Evolutionary conservation across 305 asterid genomes (phyloP), one percentile per base, ranked within the genome.

Genomic region (Fraxinus sp.): DNA sequence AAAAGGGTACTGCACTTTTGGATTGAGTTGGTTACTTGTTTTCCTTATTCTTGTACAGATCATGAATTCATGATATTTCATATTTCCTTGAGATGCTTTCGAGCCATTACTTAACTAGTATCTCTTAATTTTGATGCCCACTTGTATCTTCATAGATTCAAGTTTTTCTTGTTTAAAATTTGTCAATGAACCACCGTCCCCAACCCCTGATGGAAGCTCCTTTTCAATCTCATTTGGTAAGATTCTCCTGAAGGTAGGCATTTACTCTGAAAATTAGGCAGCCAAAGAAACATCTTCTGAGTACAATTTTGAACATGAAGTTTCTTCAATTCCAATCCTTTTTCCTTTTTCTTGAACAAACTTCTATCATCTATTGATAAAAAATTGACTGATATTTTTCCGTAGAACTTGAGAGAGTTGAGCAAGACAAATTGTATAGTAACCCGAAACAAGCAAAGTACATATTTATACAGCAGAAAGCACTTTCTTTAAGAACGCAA

Each of bases 391-490:
- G 36, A 4, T 49, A 10, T 37, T 36, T 20, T 5, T 0, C 10
- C 35, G 2, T 33, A 75, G 43, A 77, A 33, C 55, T 78, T 18
- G 80, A 18, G 28, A 80, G 33, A n/a, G 14, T 22, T 16, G 66
- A 81, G 37, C 35, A 55, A 30, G 68, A 68, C 32, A 57, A 81
- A 75, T 13, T 36, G 39, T 59, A 82, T 52, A 55, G 14, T 20
- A 62, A 30, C 75, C 81, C 14, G 33, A 78, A 75, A 79, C 79
- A 81, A 84, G 68, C 80, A 88, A 83, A 84, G 82, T 77, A 76
- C 39, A 64, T 71, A 3, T 84, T 88, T 85, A 86, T 80, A 89
- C 89, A 85, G 84, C 80, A 71, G 78, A 75, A 76, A 75, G 37
- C 80, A 75, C 52, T 79, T 79, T 32, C 77, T 11, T 26, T 70